Percentiles rank a stretch among this genome's conserved stretches.
Conservation (phyloP, 1,284 basidiomycete species). For the Polyporus tsugae region DNA sequence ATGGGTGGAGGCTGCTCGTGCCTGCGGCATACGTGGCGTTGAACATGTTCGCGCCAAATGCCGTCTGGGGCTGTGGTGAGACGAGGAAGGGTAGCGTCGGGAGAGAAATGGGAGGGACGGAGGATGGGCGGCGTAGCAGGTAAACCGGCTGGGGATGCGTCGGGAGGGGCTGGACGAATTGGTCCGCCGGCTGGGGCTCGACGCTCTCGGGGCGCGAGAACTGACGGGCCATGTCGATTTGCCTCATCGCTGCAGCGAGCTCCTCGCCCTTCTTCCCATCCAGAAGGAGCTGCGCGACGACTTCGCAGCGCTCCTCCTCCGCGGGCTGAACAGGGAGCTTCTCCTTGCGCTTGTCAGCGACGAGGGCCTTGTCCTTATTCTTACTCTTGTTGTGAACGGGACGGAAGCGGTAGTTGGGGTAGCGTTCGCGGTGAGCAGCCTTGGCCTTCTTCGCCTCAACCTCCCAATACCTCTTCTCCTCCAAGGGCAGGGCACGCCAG, state of each 20-base stretch:
- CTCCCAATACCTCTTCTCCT: slow-evolving; percentile 76
- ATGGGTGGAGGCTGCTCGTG: slow-evolving; percentile 40
- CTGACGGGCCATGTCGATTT: slow-evolving; percentile 52
- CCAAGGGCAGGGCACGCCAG: slow-evolving; percentile 70
- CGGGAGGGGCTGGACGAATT: slow-evolving; percentile 19
- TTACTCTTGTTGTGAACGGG: slow-evolving; percentile 72
- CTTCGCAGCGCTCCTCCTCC: slow-evolving; percentile 51
- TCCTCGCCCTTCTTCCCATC: slow-evolving; percentile 57
- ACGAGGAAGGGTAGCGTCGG: slow-evolving; percentile 50
- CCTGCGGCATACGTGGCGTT: slow-evolving; percentile 27
- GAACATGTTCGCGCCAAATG: slow-evolving; percentile 23
- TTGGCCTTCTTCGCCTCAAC: slow-evolving; percentile 70
- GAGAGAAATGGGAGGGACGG: slow-evolving; percentile 64
- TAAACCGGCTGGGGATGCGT: slow-evolving; percentile 35
- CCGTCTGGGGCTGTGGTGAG: slow-evolving; percentile 25
- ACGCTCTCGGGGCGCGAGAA: slow-evolving; percentile 36
- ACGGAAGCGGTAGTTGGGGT: slow-evolving; percentile 76
- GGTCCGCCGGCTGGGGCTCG: slow-evolving; percentile 25
- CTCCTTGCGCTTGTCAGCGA: slow-evolving; percentile 33
- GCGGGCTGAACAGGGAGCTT: slow-evolving; percentile 46
- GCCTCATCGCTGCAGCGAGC: slow-evolving; percentile 68
- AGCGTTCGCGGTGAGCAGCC: slow-evolving; percentile 66
- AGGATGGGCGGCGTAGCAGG: slow-evolving; percentile 65
- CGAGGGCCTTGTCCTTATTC: slow-evolving; percentile 45
- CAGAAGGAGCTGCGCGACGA: slow-evolving; percentile 64